These are phyloP conservation scores for Pleurozium schreberi DNA, from an alignment of 225 moss, liverwort and hornwort species.

Conservation along the genomic window DNA sequence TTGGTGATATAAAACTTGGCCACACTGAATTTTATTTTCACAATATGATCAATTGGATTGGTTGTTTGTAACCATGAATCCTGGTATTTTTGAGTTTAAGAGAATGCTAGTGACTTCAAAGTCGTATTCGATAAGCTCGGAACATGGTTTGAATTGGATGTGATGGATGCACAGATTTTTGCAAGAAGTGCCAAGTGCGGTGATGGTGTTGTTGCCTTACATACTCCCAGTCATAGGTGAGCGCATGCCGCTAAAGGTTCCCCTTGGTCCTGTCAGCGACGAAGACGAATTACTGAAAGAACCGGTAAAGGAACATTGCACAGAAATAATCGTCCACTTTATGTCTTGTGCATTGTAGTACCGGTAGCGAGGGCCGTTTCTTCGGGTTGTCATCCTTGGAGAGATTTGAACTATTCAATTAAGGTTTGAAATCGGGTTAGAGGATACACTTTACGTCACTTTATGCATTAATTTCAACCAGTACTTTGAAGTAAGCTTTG, in stretches of 20 bases:
- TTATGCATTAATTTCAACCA: not conserved
- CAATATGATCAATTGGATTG: not conserved
- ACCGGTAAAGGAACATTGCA: conserved; percentile 20
- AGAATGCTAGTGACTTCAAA: not conserved
- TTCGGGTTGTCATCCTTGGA: not conserved
- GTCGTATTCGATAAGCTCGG: not conserved
- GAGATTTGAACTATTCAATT: not conserved
- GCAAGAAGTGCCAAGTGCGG: conserved; percentile 52
- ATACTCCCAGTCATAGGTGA: conserved; percentile 74
- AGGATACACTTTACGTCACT: not conserved
- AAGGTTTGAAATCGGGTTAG: not conserved
- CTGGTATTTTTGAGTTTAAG: not conserved
- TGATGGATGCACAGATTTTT: conserved; percentile 38
- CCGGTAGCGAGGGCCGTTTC: not conserved
- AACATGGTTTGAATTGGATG: not conserved
- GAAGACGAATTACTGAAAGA: conserved; percentile 49
- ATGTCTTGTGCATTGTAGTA: not conserved
- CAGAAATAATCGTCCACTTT: not conserved
- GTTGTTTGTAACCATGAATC: not conserved
- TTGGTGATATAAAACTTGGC: not conserved
- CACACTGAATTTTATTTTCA: not conserved
- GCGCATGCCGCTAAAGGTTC: conserved; percentile 69
- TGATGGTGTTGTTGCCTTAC: conserved; percentile 69
- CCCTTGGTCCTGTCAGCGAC: conserved; percentile 31
- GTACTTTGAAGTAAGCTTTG: not conserved